Evolutionary conservation across 768 basidiomycete species (phyloP).

Genomic region (Trametes sanguinea): DNA sequence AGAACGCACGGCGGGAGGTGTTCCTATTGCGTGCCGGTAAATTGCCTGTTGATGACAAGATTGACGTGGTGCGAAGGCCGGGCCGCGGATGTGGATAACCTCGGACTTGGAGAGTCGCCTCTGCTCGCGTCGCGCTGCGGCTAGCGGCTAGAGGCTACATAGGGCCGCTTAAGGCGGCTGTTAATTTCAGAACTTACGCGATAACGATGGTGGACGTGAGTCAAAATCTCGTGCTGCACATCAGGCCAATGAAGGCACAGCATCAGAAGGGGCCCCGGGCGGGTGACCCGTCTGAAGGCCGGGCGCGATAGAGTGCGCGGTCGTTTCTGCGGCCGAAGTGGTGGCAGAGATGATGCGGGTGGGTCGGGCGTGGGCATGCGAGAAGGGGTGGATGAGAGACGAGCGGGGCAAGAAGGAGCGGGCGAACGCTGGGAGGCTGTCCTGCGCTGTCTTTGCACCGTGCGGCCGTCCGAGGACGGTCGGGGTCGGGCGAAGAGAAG

Average conservation of each 20-base stretch:
- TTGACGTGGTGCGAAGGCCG: not conserved
- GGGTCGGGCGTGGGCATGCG: not conserved
- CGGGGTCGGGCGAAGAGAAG: not conserved
- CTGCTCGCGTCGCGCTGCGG: not conserved
- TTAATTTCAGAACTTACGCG: no score
- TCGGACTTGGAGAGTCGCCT: not conserved
- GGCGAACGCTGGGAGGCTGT: not conserved
- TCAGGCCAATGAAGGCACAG: no score
- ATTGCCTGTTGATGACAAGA: no score
- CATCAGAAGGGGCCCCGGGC: no score
- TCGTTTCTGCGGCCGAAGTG: no score
- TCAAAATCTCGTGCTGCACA: no score
- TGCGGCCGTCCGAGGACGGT: not conserved
- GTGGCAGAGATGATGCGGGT: not conserved
- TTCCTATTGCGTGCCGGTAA: no score
- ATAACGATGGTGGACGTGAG: no score
- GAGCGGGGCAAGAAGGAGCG: no score
- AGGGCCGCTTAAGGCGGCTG: no score
- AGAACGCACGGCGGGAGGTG: not conserved
- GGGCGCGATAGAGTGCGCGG: not conserved
- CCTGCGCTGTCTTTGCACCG: not conserved
- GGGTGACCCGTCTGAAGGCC: no score
- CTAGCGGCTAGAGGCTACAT: not conserved
- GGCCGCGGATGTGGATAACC: not conserved
- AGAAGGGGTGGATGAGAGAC: no score